phyloP scores from a whole-genome alignment of 1,139 yeast genomes.

The Candida glucosophila region DNA sequence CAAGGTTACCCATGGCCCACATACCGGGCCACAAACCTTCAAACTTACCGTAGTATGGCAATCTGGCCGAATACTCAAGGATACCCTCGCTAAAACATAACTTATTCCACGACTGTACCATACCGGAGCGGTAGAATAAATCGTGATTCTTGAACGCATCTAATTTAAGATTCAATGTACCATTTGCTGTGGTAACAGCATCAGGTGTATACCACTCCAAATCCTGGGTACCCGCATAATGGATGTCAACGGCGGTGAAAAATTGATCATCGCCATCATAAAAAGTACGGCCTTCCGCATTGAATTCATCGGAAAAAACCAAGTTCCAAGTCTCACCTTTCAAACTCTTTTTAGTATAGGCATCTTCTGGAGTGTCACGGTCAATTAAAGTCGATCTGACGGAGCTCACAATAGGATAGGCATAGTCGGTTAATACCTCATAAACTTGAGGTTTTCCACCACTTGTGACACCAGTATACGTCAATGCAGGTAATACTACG shows the following conservation, averaged over 20 bases:
- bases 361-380: conserved; percentile 67
- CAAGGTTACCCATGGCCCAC: conserved; percentile 84
- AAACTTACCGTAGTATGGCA: conserved; percentile 63
- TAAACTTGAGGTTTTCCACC: conserved; percentile 20
- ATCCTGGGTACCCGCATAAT: conserved; percentile 75
- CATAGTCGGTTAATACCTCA: conserved; percentile 46
- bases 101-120: conserved; percentile 82
- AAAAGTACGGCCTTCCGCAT: conserved; percentile 74
- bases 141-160: conserved; percentile 70
- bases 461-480: conserved; percentile 56
- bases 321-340: conserved; percentile 61
- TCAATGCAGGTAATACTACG: conserved; percentile 63
- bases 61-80: conserved; percentile 58
- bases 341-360: conserved; percentile 32
- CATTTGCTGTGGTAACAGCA: conserved; percentile 61
- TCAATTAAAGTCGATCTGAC: conserved; percentile 59
- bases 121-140: conserved; percentile 70
- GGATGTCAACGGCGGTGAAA: conserved; percentile 67
- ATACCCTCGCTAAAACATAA: conserved; percentile 73
- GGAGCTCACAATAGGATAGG: conserved; percentile 52
- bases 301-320: conserved; percentile 79
- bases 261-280: conserved; percentile 81
- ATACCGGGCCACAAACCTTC: conserved; percentile 87
- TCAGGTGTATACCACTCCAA: conserved; percentile 89
- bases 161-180: conserved; percentile 55